phyloP scores from a whole-genome alignment of 2,329 filamentous ascomycete species.

The Aspergillus nomiae region DNA sequence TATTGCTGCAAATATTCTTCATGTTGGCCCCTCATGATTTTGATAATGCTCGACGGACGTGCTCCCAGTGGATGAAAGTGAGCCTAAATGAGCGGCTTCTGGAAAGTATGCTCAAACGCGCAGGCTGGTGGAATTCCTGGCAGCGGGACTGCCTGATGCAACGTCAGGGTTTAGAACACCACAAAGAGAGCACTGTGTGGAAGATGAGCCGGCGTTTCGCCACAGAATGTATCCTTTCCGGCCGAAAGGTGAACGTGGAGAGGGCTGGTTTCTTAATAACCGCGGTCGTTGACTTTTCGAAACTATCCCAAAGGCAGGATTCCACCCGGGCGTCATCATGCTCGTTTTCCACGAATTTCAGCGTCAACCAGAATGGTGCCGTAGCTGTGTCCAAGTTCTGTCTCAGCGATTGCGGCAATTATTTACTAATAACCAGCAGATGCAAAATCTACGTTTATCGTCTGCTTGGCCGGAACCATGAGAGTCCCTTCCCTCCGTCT shows the following conservation, averaged over 20 bases:
- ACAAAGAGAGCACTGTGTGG: slow-evolving; percentile 41
- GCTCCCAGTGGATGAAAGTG: slow-evolving; percentile 61
- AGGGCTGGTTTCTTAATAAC: slow-evolving; percentile 42
- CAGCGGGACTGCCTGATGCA: slow-evolving; percentile 29
- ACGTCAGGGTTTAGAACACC: slow-evolving; percentile 32
- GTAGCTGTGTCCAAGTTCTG: slow-evolving; percentile 46
- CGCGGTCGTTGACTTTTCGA: slow-evolving; percentile 32
- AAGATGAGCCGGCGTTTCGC: slow-evolving; percentile 51
- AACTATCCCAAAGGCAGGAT: slow-evolving; percentile 21
- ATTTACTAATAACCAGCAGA: slow-evolving; percentile 58
- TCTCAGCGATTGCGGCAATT: slow-evolving; percentile 61
- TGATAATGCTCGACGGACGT: slow-evolving; percentile 62
- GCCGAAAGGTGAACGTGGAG: slow-evolving; percentile 32
- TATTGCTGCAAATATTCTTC: slow-evolving; percentile 51
- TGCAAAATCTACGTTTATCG: slow-evolving; percentile 60
- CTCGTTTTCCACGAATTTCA: slow-evolving; percentile 27
- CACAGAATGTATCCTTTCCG: slow-evolving; percentile 52
- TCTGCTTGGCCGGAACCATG: slow-evolving; percentile 32
- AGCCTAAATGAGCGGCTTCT: slow-evolving; percentile 58
- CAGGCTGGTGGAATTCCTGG: slow-evolving; percentile 56
- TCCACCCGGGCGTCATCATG: slow-evolving; percentile 13
- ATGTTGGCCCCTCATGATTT: slow-evolving; percentile 55
- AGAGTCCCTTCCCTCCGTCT: slow-evolving; percentile 17
- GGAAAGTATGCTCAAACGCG: slow-evolving; percentile 55
- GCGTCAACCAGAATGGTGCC: slow-evolving; percentile 9